These are phyloP conservation scores for Helichrysum umbraculigerum DNA, from an alignment of 129 eudicot species.

Conservation along the genomic window DNA sequence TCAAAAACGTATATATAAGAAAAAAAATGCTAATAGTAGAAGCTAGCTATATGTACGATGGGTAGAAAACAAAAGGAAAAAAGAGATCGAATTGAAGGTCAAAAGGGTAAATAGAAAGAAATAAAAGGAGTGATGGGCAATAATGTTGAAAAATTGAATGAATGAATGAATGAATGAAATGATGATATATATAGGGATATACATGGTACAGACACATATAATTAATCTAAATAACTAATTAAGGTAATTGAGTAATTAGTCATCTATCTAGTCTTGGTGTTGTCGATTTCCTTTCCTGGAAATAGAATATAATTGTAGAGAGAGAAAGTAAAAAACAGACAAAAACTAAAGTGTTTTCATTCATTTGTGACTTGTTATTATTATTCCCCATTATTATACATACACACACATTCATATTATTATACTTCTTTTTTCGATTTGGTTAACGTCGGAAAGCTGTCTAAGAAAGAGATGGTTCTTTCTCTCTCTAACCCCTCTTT, in stretches of 20 bases:
- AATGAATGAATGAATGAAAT: constrained; percentile 35
- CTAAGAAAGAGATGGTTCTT: constrained; percentile 39
- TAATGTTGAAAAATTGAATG: constrained; percentile 36
- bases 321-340: constrained; percentile 34
- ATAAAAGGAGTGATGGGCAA: constrained; percentile 1
- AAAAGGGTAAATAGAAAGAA: constrained; percentile 7
- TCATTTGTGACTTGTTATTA: constrained; percentile 32
- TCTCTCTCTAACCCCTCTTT: constrained; percentile 5
- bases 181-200: constrained; percentile 26
- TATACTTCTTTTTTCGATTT: constrained; percentile 44
- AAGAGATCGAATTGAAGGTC: background rate
- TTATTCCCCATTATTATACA: constrained; percentile 36
- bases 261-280: constrained; percentile 54
- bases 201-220: constrained; percentile 35
- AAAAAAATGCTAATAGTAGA: background rate
- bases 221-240: constrained; percentile 44
- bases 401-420: background rate
- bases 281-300: constrained; percentile 74
- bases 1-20: background rate
- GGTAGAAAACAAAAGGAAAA: constrained; percentile 6
- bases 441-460: constrained; percentile 50
- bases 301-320: constrained; percentile 38
- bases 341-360: constrained; percentile 31
- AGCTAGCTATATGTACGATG: background rate
- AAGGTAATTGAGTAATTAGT: constrained; percentile 74